Percentiles rank a stretch among this genome's conserved stretches.
Conservation (phyloP, 257 asterid species). For the Solanum lycopersicoides region DNA sequence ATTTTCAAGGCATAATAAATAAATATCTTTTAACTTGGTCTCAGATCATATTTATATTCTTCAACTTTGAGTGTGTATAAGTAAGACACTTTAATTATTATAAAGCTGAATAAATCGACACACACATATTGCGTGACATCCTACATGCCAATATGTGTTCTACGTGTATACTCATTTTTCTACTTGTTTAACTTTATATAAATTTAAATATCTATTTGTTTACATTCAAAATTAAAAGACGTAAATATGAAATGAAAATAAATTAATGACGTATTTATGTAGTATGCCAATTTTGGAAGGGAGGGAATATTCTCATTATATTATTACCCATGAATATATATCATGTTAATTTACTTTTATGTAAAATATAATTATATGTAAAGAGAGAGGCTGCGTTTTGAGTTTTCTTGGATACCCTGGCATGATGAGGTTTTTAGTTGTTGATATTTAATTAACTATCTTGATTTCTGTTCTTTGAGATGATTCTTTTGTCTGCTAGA, state of each 20-base stretch:
- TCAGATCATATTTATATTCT: no score
- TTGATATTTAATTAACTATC: slow-evolving; percentile 10
- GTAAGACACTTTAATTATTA: no score
- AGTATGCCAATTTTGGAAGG: background rate
- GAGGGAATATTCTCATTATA: background rate
- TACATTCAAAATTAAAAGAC: no score
- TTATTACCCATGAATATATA: background rate
- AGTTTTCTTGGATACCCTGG: slow-evolving; percentile 36
- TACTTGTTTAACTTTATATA: background rate
- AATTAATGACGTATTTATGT: background rate
- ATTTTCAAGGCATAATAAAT: background rate
- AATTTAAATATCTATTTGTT: no score
- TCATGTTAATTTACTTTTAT: background rate
- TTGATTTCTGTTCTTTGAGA: slow-evolving; percentile 7
- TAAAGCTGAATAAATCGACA: no score
- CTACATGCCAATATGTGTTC: background rate
- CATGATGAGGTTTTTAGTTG: background rate
- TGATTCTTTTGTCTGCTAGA: slow-evolving; percentile 39
- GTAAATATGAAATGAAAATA: no score
- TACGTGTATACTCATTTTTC: background rate
- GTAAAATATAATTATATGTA: background rate
- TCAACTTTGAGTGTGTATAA: background rate
- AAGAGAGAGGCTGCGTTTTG: slow-evolving; percentile 18
- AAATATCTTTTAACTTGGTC: background rate
- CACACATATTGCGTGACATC: background rate